Evolutionary conservation across 1,284 basidiomycete genomes (phyloP).

Genomic region (Hymenochaete sp.): DNA sequence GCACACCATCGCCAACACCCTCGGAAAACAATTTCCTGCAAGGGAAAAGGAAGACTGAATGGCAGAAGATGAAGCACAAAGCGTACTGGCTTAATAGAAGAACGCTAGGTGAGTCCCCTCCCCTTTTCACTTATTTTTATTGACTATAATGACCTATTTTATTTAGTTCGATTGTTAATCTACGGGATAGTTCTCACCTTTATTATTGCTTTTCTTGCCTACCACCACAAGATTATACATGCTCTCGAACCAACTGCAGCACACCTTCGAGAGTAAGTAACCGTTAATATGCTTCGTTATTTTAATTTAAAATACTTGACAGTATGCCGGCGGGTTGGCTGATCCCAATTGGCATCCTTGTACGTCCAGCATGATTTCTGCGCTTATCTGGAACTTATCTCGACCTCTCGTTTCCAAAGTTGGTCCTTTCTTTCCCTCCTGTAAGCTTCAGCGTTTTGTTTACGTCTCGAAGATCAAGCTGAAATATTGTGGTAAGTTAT

Average conservation of each 20-base stretch:
- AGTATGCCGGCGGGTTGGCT: slow-evolving; percentile 37
- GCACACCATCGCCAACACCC: slow-evolving; percentile 35
- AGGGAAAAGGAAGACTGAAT: slow-evolving; percentile 30
- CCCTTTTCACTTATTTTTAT: not conserved
- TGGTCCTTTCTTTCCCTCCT: slow-evolving; percentile 26
- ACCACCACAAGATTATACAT: slow-evolving; percentile 45
- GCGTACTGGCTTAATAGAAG: slow-evolving; percentile 32
- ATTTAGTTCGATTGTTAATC: slow-evolving; percentile 2
- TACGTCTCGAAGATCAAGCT: slow-evolving; percentile 12
- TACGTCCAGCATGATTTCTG: too few relatives aligned
- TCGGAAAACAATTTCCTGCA: slow-evolving; percentile 30
- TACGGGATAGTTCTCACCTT: slow-evolving; percentile 24
- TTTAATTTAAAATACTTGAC: not conserved
- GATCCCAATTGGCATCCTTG: slow-evolving; percentile 36
- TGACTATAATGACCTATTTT: not conserved
- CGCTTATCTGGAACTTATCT: too few relatives aligned
- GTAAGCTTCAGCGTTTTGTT: slow-evolving; percentile 15
- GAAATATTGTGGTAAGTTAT: slow-evolving; percentile 27
- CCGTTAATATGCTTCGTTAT: slow-evolving; percentile 5
- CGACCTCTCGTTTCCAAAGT: too few relatives aligned
- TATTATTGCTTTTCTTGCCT: slow-evolving; percentile 47
- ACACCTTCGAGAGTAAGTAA: slow-evolving; percentile 35
- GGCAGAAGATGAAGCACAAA: slow-evolving; percentile 34
- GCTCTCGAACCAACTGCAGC: slow-evolving; percentile 48
- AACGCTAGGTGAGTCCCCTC: slow-evolving; percentile 32